A percentile compares a stretch with the other conserved stretches of the same genome.
Conservation (phyloP, 306 rosid genomes). For the Cicer cuneatum region DNA sequence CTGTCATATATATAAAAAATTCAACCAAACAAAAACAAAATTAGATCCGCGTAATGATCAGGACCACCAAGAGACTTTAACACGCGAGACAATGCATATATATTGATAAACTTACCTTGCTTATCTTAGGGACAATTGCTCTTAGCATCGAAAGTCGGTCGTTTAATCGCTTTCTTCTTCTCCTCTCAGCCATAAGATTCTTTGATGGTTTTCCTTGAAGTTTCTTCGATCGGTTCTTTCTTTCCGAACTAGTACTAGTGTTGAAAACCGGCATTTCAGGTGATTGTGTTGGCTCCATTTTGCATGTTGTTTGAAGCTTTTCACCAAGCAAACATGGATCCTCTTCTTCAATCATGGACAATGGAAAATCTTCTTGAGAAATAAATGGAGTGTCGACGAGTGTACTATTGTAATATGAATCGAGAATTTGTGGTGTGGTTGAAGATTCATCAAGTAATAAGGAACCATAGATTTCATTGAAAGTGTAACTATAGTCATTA, state of each 20-base stretch:
- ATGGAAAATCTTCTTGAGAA: conserved; percentile 56
- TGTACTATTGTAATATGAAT: conserved; percentile 54
- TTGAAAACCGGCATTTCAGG: conserved; percentile 64
- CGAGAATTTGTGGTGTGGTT: conserved; percentile 52
- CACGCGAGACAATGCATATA: too few species aligned
- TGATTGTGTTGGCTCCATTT: conserved; percentile 69
- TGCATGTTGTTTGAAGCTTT: conserved; percentile 65
- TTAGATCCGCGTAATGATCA: conserved; percentile 27
- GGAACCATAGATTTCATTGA: conserved; percentile 60
- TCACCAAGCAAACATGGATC: conserved; percentile 60
- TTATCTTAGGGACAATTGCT: conserved; percentile 96
- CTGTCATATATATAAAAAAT: conserved; percentile 47
- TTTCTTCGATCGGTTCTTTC: conserved; percentile 66
- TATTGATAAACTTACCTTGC: conserved; percentile 62
- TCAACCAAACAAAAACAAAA: conserved; percentile 8
- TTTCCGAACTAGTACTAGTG: conserved; percentile 53
- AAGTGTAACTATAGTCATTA: conserved; percentile 35
- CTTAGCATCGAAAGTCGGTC: conserved; percentile 95
- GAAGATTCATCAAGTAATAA: conserved; percentile 48
- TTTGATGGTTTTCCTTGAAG: conserved; percentile 89
- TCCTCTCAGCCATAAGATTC: conserved; percentile 95
- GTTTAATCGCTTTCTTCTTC: conserved; percentile 84
- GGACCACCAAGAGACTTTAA: too few species aligned
- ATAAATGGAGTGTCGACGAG: conserved; percentile 55
- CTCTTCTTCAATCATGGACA: conserved; percentile 58